Evolutionary conservation across 2,329 filamentous ascomycete genomes (phyloP).

Genomic region (Paramyrothecium sp.): DNA sequence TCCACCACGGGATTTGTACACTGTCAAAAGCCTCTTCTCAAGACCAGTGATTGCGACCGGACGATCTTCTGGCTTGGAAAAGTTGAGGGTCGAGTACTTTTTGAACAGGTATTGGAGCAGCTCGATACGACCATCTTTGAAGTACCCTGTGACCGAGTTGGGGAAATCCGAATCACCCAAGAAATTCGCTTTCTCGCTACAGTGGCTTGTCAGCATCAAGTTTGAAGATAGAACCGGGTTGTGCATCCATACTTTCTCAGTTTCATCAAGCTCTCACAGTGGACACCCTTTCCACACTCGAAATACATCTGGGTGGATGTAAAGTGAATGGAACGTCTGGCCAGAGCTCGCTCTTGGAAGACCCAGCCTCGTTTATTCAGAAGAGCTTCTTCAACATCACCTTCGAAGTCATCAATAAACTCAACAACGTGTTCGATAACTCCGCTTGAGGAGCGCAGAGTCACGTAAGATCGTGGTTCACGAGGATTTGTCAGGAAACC

Average conservation of each 20-base stretch:
- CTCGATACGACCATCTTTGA: constrained; percentile 17
- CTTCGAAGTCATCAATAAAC: constrained; percentile 31
- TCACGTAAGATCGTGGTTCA: background rate
- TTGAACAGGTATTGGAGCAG: constrained; percentile 18
- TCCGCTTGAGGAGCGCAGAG: background rate
- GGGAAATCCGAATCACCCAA: constrained; percentile 27
- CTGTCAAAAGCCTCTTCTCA: constrained; percentile 20
- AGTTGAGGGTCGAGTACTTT: background rate
- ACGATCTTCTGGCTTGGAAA: background rate
- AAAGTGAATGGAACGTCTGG: constrained; percentile 35
- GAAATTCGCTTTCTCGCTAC: constrained; percentile 13
- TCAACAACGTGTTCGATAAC: background rate
- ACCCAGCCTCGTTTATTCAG: constrained; percentile 37
- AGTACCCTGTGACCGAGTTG: constrained; percentile 1
- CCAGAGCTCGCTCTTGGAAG: constrained; percentile 34
- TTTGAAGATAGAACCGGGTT: background rate
- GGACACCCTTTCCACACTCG: constrained; percentile 32
- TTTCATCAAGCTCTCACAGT: constrained; percentile 21
- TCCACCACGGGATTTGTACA: constrained; percentile 19
- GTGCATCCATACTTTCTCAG: constrained; percentile 27
- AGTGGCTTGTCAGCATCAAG: background rate
- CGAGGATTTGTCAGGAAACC: background rate
- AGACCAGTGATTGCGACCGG: constrained; percentile 16
- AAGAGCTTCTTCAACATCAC: constrained; percentile 24
- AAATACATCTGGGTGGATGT: constrained; percentile 32